Evolutionary conservation across 495 filamentous ascomycete genomes (phyloP), one percentile per base, ranked within the genome.

Genomic region (Xylaria grammica): DNA sequence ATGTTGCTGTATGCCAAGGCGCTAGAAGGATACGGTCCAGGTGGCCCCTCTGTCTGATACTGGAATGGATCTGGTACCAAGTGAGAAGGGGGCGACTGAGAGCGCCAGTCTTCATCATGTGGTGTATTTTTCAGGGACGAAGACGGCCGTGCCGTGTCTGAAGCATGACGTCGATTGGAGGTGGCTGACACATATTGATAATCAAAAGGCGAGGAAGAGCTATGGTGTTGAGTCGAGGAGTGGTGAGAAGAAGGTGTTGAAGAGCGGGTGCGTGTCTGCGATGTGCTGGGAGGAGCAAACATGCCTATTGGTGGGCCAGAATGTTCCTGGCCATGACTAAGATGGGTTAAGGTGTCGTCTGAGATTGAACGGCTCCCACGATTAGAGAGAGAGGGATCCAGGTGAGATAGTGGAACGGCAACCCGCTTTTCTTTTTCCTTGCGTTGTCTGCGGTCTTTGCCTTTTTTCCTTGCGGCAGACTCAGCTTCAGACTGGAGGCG

Each of bases 401-500:
- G 74, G 1, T 76, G 74, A 0, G 79, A 69, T 10, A 82, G 67
- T 19, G 74, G 79, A 10, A 83, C 68, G 9, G 78, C 77, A 49
- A 82, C 71, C 30, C 80, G 73, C 38, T 74, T 66, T 30, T 80
- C 73, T 38, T 71, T 76, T 56, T 72, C 70, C 57, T 71, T 77
- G 22, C 65, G 74, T 44, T 68, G 70, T 49, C 56, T 72, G 49
- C 66, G 55, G 50, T 65, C 66, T 13, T 55, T 49, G 19, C 61
- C 65, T 19, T 65, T 65, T 17, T 52, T 67, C 46, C 52, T 58
- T 61, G 65, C 64, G 45, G 69, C 51, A 10, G 69, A 60, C 62
- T 74, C 71, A 27, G 78, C 76, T 46, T 79, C 78, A 22, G 79
- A 81, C 63, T 86, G 80, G 69, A 85, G 76, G 57, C 88, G 84